These are phyloP conservation scores for Fusarium coicis DNA, from an alignment of 2,329 filamentous ascomycete genomes.

Conservation along the genomic window DNA sequence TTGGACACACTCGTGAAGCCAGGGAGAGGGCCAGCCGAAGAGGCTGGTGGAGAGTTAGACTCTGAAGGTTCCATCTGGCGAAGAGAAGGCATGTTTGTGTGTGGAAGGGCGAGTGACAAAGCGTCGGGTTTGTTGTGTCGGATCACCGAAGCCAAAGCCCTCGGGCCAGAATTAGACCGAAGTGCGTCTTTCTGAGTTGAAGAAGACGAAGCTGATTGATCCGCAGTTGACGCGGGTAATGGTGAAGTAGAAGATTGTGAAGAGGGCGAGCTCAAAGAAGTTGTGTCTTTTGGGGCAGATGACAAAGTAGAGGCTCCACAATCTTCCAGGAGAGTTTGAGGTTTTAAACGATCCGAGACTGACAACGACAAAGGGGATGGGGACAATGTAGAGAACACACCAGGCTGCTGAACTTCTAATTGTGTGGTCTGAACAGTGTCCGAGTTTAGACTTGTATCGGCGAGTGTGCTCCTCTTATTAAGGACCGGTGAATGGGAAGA, in stretches of 20 bases:
- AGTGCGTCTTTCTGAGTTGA: slow-evolving; percentile 11
- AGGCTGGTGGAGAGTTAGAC: slow-evolving; percentile 36
- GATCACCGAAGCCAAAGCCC: slow-evolving; percentile 77
- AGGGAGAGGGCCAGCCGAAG: slow-evolving; percentile 11
- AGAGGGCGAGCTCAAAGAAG: slow-evolving; percentile 11
- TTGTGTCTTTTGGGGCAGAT: slow-evolving; percentile 20
- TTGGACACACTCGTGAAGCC: slow-evolving; percentile 14
- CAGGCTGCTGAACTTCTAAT: slow-evolving; percentile 4
- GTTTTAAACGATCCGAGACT: slow-evolving; percentile 22
- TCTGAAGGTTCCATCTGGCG: slow-evolving; percentile 52
- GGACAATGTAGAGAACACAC: slow-evolving; percentile 2
- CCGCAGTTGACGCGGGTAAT: slow-evolving; percentile 9
- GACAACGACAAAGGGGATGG: slow-evolving; percentile 24
- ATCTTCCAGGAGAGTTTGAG: slow-evolving; percentile 33
- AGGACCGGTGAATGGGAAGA: slow-evolving; percentile 25
- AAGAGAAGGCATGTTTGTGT: slow-evolving; percentile 63
- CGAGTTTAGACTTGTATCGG: slow-evolving; percentile 4
- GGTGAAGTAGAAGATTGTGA: slow-evolving; percentile 11
- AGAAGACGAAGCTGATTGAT: slow-evolving; percentile 42
- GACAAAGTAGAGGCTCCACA: slow-evolving; percentile 41
- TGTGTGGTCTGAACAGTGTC: slow-evolving; percentile 13
- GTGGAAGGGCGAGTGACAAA: slow-evolving; percentile 60
- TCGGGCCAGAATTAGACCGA: slow-evolving; percentile 71
- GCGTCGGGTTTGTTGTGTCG: slow-evolving; percentile 71
- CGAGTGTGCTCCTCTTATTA: slow-evolving; percentile 38